Evolutionary conservation across 2,329 filamentous ascomycete species (phyloP), one percentile per base, ranked within the genome.

Genomic region (Cadophora gregata): DNA sequence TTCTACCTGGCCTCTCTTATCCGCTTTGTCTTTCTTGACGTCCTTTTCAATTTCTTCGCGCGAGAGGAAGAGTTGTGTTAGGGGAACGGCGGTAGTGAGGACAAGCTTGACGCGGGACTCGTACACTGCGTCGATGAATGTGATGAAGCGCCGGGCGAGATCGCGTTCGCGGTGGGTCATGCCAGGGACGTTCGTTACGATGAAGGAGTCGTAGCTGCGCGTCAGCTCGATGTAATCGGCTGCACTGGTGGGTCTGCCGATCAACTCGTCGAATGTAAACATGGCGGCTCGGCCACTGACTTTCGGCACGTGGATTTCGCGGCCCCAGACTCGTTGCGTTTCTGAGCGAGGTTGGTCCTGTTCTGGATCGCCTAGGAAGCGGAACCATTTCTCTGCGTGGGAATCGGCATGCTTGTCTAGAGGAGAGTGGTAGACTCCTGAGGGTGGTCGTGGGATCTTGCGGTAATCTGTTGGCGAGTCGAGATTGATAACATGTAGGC

Each of bases 381-480:
- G 87, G 81, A 98, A 97, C 96, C 96, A 99, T 78, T 95, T 95
- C 72, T 97, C 88, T 19, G 93, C 93, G 77, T 99, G 96, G 0
- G 88, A 87, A 12, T 85, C 79, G 3, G 96, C 94, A 61, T 91
- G 89, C 9, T 84, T 84, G 78, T 95, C 93, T 1, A 98, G 88
- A 0, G 93, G 92, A 66, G 93, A 90, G 81, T 98, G 93, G 79
- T 98, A 99, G 21, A 99, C 96, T 45, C 93, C 95, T 0, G 93
- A 96, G 0, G 94, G 91, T 2, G 96, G 96, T 0, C 96, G 88
- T 1, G 95, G 93, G 65, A 99, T 96, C 80, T 97, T 98, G 75
- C 96, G 93, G 82, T 99, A 99, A 80, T 99, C 96, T 45, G 94
- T 99, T 4, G 90, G 89, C 1, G 93, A 97, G 81, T 99, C 92